Evolutionary conservation across 75 land plant species (phyloP).

Genomic region (Cupressus sempervirens): DNA sequence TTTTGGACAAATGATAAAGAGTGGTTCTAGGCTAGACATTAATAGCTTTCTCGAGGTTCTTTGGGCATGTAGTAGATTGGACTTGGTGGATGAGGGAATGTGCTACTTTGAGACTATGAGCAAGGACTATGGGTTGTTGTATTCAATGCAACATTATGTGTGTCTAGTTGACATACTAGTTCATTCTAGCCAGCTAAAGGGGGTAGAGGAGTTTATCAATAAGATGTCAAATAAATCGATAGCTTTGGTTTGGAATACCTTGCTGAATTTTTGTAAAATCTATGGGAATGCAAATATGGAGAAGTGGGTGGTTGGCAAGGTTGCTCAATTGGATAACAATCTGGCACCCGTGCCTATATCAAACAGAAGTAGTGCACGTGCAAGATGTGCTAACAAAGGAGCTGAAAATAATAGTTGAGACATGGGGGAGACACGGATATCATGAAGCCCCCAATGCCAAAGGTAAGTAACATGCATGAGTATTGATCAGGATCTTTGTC

Average conservation of each 20-base stretch:
- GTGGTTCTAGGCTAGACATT: slow-evolving; percentile 8
- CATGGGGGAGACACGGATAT: not conserved
- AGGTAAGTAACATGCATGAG: slow-evolving; percentile 24
- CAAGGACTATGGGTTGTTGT: slow-evolving; percentile 7
- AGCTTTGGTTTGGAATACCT: slow-evolving; percentile 7
- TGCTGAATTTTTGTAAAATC: slow-evolving; percentile 11
- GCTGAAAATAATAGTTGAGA: not conserved
- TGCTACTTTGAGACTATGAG: slow-evolving; percentile 1
- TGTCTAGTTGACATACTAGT: slow-evolving; percentile 12
- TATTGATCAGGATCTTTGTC: slow-evolving; percentile 51
- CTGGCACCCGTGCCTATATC: not conserved
- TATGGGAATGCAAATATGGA: slow-evolving; percentile 17
- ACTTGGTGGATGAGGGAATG: slow-evolving; percentile 11
- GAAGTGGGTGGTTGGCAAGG: not conserved
- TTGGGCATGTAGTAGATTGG: slow-evolving; percentile 8
- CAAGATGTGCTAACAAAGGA: not conserved
- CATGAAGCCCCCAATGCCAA: slow-evolving; percentile 2
- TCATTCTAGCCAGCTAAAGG: slow-evolving; percentile 4
- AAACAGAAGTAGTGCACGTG: not conserved
- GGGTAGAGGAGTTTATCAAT: slow-evolving; percentile 11
- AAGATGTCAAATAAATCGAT: not conserved
- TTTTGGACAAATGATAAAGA: slow-evolving; percentile 10
- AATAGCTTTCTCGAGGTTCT: slow-evolving; percentile 12
- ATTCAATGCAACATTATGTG: slow-evolving; percentile 7
- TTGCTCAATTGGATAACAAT: slow-evolving; percentile 8